Conservation (phyloP, 2,329 filamentous ascomycete genomes). For the Domatiomyces catenatus region DNA sequence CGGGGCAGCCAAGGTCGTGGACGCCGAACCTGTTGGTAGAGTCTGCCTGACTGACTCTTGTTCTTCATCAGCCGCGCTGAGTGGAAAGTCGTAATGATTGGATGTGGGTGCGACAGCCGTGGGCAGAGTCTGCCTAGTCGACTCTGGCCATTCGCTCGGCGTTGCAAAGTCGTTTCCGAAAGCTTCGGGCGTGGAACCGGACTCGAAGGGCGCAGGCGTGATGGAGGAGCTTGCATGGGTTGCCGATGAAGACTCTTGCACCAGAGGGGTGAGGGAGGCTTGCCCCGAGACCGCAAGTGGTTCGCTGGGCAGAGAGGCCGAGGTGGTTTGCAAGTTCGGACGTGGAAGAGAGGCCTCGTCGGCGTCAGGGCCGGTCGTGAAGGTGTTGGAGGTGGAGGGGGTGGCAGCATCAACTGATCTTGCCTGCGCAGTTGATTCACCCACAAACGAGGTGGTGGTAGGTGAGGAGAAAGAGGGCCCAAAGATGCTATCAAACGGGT, state of each 20-base stretch:
- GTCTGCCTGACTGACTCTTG: slow-evolving; percentile 15
- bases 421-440: slow-evolving; percentile 23
- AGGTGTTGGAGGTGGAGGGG: slow-evolving; percentile 20
- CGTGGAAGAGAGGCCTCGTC: slow-evolving; percentile 43
- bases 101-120: background rate
- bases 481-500: slow-evolving; percentile 75
- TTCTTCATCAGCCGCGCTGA: slow-evolving; percentile 14
- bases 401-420: background rate
- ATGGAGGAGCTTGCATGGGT: background rate
- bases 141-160: slow-evolving; percentile 16
- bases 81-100: slow-evolving; percentile 12
- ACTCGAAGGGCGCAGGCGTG: background rate
- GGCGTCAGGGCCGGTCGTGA: slow-evolving; percentile 18
- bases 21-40: slow-evolving; percentile 3
- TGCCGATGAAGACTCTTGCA: background rate
- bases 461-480: slow-evolving; percentile 46
- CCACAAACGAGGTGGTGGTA: slow-evolving; percentile 46
- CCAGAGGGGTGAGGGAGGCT: background rate
- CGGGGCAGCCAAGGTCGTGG: too few relatives aligned
- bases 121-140: slow-evolving; percentile 11
- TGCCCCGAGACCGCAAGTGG: background rate
- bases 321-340: slow-evolving; percentile 62
- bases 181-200: too few relatives aligned
- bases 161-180: background rate
- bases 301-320: slow-evolving; percentile 50